These are phyloP conservation scores for Physcia stellaris DNA, from an alignment of 495 filamentous ascomycete genomes.

Conservation along the genomic window DNA sequence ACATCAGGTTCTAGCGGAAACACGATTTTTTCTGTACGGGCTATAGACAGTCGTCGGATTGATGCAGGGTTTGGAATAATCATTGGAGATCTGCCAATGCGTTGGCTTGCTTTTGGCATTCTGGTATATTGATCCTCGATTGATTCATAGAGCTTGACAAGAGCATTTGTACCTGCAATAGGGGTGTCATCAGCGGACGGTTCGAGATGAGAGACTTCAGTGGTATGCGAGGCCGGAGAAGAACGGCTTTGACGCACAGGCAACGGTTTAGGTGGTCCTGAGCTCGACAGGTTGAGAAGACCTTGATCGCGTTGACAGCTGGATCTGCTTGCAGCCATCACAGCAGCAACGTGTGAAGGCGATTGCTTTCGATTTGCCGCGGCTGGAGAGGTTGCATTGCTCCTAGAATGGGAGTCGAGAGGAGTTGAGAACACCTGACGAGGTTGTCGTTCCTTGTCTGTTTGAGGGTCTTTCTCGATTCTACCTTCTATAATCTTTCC, in stretches of 20 bases:
- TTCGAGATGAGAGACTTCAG: too few species aligned
- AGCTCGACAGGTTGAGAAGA: slow-evolving; percentile 10
- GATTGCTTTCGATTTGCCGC: slow-evolving; percentile 19
- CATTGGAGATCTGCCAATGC: not conserved
- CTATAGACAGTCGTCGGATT: not conserved
- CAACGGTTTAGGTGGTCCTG: too few species aligned
- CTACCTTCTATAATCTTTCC: slow-evolving; percentile 3
- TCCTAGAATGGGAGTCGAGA: slow-evolving; percentile 4
- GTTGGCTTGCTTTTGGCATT: not conserved
- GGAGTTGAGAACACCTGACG: slow-evolving; percentile 1
- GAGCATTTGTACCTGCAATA: slow-evolving; percentile 39
- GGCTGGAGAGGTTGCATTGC: not conserved
- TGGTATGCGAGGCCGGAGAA: too few species aligned
- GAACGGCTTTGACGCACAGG: too few species aligned
- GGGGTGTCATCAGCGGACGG: slow-evolving; percentile 35
- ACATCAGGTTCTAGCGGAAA: not conserved
- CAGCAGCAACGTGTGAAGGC: slow-evolving; percentile 41
- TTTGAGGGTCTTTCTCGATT: slow-evolving; percentile 1
- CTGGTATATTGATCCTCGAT: slow-evolving; percentile 9
- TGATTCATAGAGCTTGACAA: slow-evolving; percentile 49
- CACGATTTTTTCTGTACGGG: not conserved
- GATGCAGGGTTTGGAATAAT: not conserved
- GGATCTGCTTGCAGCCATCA: slow-evolving; percentile 39
- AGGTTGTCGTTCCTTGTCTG: not conserved
- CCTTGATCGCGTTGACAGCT: slow-evolving; percentile 8